phyloP scores from a whole-genome alignment of 768 basidiomycete genomes.

The Trichaptum fuscoviolaceum region DNA sequence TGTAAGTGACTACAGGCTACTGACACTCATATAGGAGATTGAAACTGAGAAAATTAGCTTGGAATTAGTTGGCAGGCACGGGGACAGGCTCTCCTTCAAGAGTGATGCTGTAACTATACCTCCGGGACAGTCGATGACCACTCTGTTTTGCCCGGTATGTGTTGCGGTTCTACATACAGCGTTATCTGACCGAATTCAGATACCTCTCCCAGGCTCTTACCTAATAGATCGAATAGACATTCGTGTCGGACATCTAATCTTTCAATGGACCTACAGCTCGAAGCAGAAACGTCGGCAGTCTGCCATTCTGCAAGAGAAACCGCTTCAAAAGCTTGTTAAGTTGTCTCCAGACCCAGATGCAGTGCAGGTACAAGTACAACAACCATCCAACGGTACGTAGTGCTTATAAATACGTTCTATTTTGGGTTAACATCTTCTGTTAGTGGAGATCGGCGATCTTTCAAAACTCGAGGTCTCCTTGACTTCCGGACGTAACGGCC shows the following conservation, averaged over 20 bases:
- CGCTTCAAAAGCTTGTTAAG: constrained; percentile 41
- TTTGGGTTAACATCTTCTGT: background rate
- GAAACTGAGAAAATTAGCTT: constrained; percentile 58
- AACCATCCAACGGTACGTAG: constrained; percentile 38
- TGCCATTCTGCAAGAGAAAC: constrained; percentile 20
- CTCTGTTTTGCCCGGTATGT: constrained; percentile 70
- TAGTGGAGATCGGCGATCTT: constrained; percentile 63
- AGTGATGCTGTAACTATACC: constrained; percentile 36
- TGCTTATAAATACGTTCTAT: constrained; percentile 11
- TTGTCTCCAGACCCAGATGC: constrained; percentile 60
- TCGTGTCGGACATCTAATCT: constrained; percentile 53
- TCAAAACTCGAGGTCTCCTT: constrained; percentile 51
- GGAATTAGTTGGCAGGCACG: constrained; percentile 56
- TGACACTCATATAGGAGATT: constrained; percentile 40
- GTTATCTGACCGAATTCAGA: constrained; percentile 35
- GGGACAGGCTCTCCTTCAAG: constrained; percentile 55
- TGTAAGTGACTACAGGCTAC: constrained; percentile 1
- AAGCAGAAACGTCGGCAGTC: constrained; percentile 34
- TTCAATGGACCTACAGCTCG: constrained; percentile 47
- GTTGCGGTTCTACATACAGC: background rate
- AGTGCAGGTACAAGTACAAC: constrained; percentile 57
- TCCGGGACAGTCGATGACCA: constrained; percentile 54
- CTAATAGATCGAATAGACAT: constrained; percentile 64
- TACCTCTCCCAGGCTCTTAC: constrained; percentile 64
- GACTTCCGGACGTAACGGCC: constrained; percentile 64